Evolutionary conservation across 2,329 filamentous ascomycete species (phyloP), one percentile per base, ranked within the genome.

Genomic region (Cladorrhinum sp.): DNA sequence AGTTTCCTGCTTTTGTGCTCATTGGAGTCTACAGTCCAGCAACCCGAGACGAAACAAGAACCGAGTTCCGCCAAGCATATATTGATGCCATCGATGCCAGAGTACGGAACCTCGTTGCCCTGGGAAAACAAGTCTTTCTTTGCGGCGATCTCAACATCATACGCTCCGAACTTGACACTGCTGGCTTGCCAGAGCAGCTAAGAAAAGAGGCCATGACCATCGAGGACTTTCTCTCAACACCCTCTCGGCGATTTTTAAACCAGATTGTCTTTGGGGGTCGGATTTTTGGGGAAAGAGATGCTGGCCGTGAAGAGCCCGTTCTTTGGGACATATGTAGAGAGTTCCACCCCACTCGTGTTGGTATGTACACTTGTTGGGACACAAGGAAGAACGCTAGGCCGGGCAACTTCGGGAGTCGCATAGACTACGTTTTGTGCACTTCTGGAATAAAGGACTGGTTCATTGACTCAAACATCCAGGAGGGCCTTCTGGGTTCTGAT

Each of bases 301-400:
- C 87, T 67, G 87, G 85, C 0, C 81, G 89, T 65, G 88, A 93
- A 70, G 68, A 80, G 12, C 85, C 91, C 2, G 84, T 93, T 1
- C 77, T 98, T 45, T 91, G 89, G 83, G 95, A 99, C 75, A 79
- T 96, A 18, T 93, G 90, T 67, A 85, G 95, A 53, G 84, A 83
- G 24, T 96, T 93, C 70, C 90, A 97, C 70, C 89, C 91, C 0
- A 76, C 79, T n/a, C 83, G 95, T 41, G 79, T 81, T 63, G 92
- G 92, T 62, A 98, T 99, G 95, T 98, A 92, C 73, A 98, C 95
- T 0, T 96, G 93, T 73, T 98, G 93, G 93, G 92, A 98, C 65
- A 93, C 91, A 55, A 93, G 90, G 72, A 90, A 92, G 70, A 98
- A 98, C 74, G 91, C 91, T n/a, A 83, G 95, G n/a, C 93, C 93